A percentile compares a stretch with the other conserved stretches of the same genome.
phyloP scores from a whole-genome alignment of 2,329 filamentous ascomycete species.

The Aureobasidium sp. region DNA sequence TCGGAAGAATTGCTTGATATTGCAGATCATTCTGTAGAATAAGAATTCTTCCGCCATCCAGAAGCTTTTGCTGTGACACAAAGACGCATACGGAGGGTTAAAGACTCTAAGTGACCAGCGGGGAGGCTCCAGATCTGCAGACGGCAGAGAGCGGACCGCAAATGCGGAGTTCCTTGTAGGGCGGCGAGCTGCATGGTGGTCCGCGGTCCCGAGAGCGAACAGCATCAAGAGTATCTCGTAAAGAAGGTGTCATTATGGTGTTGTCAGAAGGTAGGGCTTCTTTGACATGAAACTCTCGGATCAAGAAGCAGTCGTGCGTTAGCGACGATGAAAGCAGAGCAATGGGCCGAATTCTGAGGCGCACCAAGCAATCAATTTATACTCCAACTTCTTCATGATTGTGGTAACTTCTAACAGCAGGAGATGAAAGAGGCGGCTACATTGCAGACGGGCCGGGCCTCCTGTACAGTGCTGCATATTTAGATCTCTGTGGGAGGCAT shows the following conservation, averaged over 20 bases:
- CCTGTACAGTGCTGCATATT: not conserved
- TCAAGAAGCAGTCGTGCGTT: no score
- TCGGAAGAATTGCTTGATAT: conserved; percentile 10
- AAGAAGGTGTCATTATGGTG: no score
- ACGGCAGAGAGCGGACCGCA: not conserved
- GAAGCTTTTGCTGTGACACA: not conserved
- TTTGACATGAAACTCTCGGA: no score
- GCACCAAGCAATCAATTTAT: no score
- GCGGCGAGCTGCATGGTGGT: not conserved
- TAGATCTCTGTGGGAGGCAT: no score
- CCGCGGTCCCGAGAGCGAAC: not conserved
- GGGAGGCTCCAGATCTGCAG: conserved; percentile 2
- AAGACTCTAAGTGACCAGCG: not conserved
- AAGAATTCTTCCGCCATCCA: not conserved
- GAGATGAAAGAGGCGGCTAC: not conserved
- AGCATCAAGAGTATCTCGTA: no score
- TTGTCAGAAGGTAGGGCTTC: no score
- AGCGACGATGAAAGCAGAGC: not conserved
- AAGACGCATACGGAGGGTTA: not conserved
- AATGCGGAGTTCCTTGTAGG: not conserved
- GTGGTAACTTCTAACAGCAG: not conserved
- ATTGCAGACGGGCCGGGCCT: not conserved
- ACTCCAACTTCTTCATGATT: no score
- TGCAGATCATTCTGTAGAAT: not conserved
- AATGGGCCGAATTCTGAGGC: no score